Percentiles rank a stretch among this genome's conserved stretches.
Conservation (phyloP, 169 alveolate genomes). For the Eimeria acervulina region DNA sequence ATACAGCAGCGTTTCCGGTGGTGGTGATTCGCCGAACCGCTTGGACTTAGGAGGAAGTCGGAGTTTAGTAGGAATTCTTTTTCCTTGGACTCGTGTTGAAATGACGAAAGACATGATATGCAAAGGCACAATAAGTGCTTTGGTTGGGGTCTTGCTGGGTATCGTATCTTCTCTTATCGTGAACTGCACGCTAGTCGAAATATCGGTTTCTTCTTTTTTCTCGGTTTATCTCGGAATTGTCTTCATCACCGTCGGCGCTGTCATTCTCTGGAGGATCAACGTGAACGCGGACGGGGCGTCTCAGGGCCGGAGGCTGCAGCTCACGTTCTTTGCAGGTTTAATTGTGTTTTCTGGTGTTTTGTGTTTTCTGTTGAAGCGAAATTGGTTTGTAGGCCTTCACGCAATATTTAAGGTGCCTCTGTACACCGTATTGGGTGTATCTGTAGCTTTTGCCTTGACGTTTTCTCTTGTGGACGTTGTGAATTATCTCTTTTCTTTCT, state of each 20-base stretch:
- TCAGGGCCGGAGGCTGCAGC: constrained; percentile 42
- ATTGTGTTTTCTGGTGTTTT: constrained; percentile 94
- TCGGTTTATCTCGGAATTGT: constrained; percentile 95
- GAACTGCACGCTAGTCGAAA: constrained; percentile 95
- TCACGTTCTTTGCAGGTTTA: constrained; percentile 85
- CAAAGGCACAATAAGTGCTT: constrained; percentile 77
- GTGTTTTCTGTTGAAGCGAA: constrained; percentile 94
- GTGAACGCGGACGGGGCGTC: constrained; percentile 5
- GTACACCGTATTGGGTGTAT: constrained; percentile 96
- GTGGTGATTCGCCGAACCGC: neutral
- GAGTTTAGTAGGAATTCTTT: constrained; percentile 1
- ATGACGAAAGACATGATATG: constrained; percentile 79
- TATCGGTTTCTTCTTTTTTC: constrained; percentile 95
- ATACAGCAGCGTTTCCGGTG: constrained; percentile 7
- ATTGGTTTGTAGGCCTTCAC: constrained; percentile 94
- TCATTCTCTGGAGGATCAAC: constrained; percentile 92
- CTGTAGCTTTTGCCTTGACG: constrained; percentile 96
- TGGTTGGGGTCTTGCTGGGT: constrained; percentile 93
- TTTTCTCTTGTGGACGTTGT: constrained; percentile 96
- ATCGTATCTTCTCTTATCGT: constrained; percentile 94
- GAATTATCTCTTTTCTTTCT: constrained; percentile 93
- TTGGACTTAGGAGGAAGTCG: constrained; percentile 20
- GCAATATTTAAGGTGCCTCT: constrained; percentile 93
- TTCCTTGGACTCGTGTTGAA: constrained; percentile 68
- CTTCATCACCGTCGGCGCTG: constrained; percentile 93